A percentile compares a stretch with the other conserved stretches of the same genome.
phyloP scores from a whole-genome alignment of 805 yeast species.

The Kuraishia hungarica region DNA sequence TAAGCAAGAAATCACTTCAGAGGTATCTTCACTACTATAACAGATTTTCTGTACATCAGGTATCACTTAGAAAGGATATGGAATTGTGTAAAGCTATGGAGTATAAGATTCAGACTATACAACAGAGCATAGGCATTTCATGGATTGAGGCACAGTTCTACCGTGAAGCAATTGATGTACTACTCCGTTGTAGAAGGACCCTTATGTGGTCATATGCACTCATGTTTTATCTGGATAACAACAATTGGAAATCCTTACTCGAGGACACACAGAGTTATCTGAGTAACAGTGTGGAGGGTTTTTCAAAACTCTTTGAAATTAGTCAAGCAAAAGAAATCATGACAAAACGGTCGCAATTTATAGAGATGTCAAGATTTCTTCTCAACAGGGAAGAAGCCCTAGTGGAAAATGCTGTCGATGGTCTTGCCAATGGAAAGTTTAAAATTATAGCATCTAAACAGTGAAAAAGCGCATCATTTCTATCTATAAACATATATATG shows the following conservation, averaged over 20 bases:
- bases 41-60: constrained; percentile 67
- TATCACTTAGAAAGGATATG: constrained; percentile 65
- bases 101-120: constrained; percentile 52
- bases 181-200: constrained; percentile 63
- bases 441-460: background rate
- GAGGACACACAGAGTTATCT: constrained; percentile 49
- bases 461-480: background rate
- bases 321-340: constrained; percentile 13
- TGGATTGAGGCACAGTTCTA: constrained; percentile 88
- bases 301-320: constrained; percentile 25
- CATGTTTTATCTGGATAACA: constrained; percentile 50
- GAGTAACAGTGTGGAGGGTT: constrained; percentile 16
- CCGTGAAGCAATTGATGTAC: constrained; percentile 57
- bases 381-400: background rate
- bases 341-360: constrained; percentile 5
- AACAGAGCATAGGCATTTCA: constrained; percentile 54
- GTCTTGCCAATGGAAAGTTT: background rate
- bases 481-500: background rate
- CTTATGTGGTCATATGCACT: constrained; percentile 90
- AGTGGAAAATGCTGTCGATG: background rate
- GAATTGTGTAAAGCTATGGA: constrained; percentile 57
- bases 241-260: constrained; percentile 49
- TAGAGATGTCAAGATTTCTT: constrained; percentile 10
- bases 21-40: constrained; percentile 71
- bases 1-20: constrained; percentile 40